Evolutionary conservation across 2,329 filamentous ascomycete genomes (phyloP), one percentile per base, ranked within the genome.

Genomic region (Ceratocystis huliohia): DNA sequence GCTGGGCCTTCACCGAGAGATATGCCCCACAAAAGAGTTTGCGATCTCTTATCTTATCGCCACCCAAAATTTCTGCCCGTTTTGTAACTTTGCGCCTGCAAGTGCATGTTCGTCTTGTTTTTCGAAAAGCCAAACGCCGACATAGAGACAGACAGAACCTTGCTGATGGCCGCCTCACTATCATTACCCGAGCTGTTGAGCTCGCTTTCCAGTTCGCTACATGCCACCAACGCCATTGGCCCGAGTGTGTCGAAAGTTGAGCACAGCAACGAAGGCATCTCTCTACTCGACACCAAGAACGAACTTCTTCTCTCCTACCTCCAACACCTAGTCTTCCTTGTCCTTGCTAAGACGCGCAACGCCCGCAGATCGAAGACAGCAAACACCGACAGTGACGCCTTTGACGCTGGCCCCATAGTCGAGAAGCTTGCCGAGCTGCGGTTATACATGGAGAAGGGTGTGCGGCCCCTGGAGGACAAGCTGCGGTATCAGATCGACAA

Each of bases 401-500:
- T 63, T 22, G 63, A 65, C 2, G 57, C 63, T 17, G 71, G 74
- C 1, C 76, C 80, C 0, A 86, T 92, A 0, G 87, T 94, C 1
- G 87, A 87, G 70, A 96, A 96, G 73, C 81, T 99, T n/a, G 85
- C 92, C 20, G 91, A 96, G 75, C 79, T 96, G 64, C 84, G 93
- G n/a, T 81, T 96, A 0, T 97, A 95, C 74, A 80, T 99, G 1
- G 95, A 99, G 73, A 91, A 91, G 74, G 95, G 94, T 70, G 89
- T 96, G 2, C 85, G 89, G 17, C 94, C 94, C 0, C 78, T 97
- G 17, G 95, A 99, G 76, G 88, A 88, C 70, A 89, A 92, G 71
- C 78, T 99, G 69, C 93, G 91, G 70, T 99, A 96, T 76, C 92
- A 96, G 74, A 91, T 99, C 72, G 93, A 97, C 75, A 94, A 96